phyloP scores from a whole-genome alignment of 495 filamentous ascomycete species.

The Penicillium coffeae region DNA sequence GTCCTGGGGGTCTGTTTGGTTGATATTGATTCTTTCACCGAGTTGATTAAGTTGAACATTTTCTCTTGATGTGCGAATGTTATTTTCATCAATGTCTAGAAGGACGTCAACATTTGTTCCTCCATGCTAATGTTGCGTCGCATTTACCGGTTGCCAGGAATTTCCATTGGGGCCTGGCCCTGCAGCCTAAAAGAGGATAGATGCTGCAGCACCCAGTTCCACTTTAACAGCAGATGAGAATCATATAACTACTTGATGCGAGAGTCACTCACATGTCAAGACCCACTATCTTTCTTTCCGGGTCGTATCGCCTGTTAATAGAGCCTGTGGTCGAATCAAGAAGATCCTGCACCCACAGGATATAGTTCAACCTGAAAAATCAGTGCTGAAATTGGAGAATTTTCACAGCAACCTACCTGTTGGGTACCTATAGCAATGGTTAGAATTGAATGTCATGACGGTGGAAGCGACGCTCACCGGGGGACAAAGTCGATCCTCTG shows the following conservation, averaged over 20 bases:
- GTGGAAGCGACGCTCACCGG: conserved; percentile 52
- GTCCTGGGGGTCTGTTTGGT: conserved; percentile 48
- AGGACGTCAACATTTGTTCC: conserved; percentile 2
- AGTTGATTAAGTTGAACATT: conserved; percentile 66
- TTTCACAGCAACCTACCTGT: conserved; percentile 39
- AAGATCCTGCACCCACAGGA: conserved; percentile 83
- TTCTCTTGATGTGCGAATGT: conserved; percentile 55
- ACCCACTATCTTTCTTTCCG: conserved; percentile 56
- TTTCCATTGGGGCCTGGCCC: conserved; percentile 61
- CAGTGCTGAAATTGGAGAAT: not conserved
- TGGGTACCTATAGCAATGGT: conserved; percentile 54
- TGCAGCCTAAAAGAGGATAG: conserved; percentile 81
- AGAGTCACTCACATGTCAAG: conserved; percentile 66
- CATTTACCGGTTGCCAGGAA: conserved; percentile 65
- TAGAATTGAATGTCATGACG: not conserved
- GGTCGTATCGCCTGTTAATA: conserved; percentile 53
- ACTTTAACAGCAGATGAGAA: no score
- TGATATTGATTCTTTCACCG: conserved; percentile 58
- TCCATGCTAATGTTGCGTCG: not conserved
- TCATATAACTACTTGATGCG: no score
- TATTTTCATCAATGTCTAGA: conserved; percentile 75
- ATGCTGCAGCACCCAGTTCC: conserved; percentile 90
- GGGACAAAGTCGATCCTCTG: conserved; percentile 81
- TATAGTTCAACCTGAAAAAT: conserved; percentile 67
- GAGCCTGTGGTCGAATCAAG: conserved; percentile 65